These are phyloP conservation scores for Candida tibetensis DNA, from an alignment of 805 yeast species.

Conservation along the genomic window DNA sequence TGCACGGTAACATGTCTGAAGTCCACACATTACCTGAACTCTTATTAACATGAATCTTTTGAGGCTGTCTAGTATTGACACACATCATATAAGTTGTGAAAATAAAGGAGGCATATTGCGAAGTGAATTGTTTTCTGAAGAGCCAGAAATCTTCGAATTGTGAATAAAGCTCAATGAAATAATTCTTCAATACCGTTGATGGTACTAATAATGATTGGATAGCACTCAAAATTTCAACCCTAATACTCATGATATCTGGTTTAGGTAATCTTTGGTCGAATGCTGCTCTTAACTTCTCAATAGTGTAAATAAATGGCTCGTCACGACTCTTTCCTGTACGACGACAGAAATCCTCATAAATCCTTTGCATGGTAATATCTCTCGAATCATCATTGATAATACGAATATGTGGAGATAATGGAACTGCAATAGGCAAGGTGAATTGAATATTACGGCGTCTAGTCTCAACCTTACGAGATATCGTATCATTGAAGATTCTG, in stretches of 20 bases:
- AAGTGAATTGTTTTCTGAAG: constrained; percentile 90
- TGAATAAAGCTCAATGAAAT: constrained; percentile 66
- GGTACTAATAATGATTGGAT: constrained; percentile 89
- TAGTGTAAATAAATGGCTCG: constrained; percentile 83
- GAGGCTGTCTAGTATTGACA: constrained; percentile 89
- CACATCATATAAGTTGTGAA: constrained; percentile 94
- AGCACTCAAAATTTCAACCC: constrained; percentile 87
- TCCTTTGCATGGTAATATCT: constrained; percentile 72
- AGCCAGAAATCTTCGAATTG: constrained; percentile 95
- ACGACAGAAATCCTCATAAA: constrained; percentile 86
- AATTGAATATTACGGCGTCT: constrained; percentile 81
- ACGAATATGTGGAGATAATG: constrained; percentile 91
- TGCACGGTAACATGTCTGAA: constrained; percentile 91
- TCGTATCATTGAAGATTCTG: constrained; percentile 79
- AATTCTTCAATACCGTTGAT: constrained; percentile 72
- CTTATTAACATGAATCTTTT: constrained; percentile 79
- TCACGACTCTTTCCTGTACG: constrained; percentile 73
- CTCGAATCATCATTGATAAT: constrained; percentile 79
- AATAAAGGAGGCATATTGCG: constrained; percentile 90
- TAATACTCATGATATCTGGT: constrained; percentile 84
- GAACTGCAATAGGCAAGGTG: constrained; percentile 88
- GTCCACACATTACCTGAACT: constrained; percentile 90
- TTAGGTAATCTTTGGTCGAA: constrained; percentile 91
- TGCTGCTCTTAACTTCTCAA: constrained; percentile 85
- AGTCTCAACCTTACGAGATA: constrained; percentile 80